phyloP scores from a whole-genome alignment of 192 early-diverging fungal species.

The Gamsiella multidivaricata region DNA sequence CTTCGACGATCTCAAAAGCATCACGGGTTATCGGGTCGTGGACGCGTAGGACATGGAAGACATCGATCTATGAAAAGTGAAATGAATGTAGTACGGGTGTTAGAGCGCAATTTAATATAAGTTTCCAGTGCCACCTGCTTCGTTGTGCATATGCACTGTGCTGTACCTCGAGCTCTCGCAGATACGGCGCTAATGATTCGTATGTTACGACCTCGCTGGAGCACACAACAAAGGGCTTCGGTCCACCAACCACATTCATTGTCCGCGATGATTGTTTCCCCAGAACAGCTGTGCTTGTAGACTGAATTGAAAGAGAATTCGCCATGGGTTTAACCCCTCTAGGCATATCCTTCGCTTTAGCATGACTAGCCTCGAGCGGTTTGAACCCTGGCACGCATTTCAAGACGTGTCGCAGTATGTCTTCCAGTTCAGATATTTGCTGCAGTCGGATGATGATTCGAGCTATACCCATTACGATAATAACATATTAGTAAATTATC shows the following conservation, averaged over 20 bases:
- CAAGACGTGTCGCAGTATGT: constrained; percentile 44
- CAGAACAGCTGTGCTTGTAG: neutral
- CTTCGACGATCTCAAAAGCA: constrained; percentile 15
- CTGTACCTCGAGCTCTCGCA: constrained; percentile 53
- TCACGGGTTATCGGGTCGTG: constrained; percentile 31
- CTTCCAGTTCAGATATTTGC: constrained; percentile 56
- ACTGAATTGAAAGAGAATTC: constrained; percentile 1
- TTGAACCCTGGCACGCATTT: constrained; percentile 42
- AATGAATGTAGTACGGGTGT: neutral
- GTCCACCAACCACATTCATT: constrained; percentile 7
- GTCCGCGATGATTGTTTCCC: neutral
- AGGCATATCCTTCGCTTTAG: constrained; percentile 14
- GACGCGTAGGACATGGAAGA: constrained; percentile 47
- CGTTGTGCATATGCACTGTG: too few relatives aligned
- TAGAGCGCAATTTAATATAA: too few relatives aligned
- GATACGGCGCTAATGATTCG: constrained; percentile 43
- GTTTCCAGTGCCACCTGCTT: too few relatives aligned
- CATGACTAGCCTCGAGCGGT: constrained; percentile 54
- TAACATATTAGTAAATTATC: too few relatives aligned
- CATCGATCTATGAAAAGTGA: constrained; percentile 17
- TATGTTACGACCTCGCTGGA: constrained; percentile 18
- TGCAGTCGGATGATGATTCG: constrained; percentile 56
- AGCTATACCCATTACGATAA: too few relatives aligned
- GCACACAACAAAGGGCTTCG: neutral
- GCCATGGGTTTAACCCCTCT: neutral